Conservation (phyloP, 176 grass and related monocot genomes). For the Cenchrus purpureus region DNA sequence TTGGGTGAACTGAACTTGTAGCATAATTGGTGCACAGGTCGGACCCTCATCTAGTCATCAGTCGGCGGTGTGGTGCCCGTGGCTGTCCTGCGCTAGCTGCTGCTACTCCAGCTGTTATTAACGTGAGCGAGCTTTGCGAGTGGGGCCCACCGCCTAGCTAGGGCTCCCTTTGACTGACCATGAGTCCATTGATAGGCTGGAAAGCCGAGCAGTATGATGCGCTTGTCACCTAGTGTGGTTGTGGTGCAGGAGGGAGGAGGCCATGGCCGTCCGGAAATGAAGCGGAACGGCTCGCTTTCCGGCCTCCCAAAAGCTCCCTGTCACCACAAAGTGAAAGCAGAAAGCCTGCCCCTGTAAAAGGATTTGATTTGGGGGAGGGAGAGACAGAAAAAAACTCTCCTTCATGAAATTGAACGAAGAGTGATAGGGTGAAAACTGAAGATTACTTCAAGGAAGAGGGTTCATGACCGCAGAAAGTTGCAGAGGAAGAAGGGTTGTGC, state of each 20-base stretch:
- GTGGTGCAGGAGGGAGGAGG: neutral
- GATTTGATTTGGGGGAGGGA: neutral
- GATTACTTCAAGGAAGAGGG: neutral
- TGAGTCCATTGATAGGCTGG: slow-evolving; percentile 45
- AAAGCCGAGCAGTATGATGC: slow-evolving; percentile 46
- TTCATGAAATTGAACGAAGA: neutral
- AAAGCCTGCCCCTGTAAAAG: neutral
- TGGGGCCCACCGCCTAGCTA: slow-evolving; percentile 15
- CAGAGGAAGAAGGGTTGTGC: neutral
- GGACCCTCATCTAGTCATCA: neutral
- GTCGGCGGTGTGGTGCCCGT: slow-evolving; percentile 12
- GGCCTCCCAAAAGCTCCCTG: slow-evolving; percentile 9
- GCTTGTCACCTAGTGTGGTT: slow-evolving; percentile 42
- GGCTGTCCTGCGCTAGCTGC: neutral
- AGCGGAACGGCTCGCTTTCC: slow-evolving; percentile 17
- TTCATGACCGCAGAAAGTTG: neutral
- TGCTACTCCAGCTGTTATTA: slow-evolving; percentile 26
- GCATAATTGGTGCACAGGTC: neutral
- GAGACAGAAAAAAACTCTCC: neutral
- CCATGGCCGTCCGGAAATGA: slow-evolving; percentile 1
- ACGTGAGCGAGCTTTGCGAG: slow-evolving; percentile 25
- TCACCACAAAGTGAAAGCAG: slow-evolving; percentile 33
- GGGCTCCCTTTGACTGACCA: slow-evolving; percentile 39
- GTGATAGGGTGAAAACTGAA: neutral
- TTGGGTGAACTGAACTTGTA: neutral